Conservation (phyloP, 768 basidiomycete species). For the Hericium coralloides region DNA sequence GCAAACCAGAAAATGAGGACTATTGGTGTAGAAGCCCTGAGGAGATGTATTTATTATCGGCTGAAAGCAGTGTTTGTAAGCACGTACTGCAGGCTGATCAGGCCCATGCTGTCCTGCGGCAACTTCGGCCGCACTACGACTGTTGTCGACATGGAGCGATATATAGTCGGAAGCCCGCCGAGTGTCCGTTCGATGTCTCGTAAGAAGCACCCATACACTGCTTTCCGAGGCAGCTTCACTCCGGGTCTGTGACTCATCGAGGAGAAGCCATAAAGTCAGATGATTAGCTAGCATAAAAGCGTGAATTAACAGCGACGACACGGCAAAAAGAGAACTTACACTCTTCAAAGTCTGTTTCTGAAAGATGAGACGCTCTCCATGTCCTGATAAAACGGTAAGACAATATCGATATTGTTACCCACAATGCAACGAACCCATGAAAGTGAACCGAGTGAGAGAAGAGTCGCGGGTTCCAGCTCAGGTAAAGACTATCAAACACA, state of each 20-base stretch:
- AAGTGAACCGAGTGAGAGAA: slow-evolving; percentile 43
- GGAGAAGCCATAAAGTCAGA: slow-evolving; percentile 33
- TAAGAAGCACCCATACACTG: slow-evolving; percentile 77
- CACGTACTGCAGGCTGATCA: slow-evolving; percentile 1
- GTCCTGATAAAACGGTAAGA: slow-evolving; percentile 14
- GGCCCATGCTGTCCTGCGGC: neutral
- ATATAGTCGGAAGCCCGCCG: slow-evolving; percentile 57
- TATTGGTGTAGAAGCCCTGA: slow-evolving; percentile 12
- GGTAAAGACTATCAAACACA: slow-evolving; percentile 70
- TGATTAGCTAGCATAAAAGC: slow-evolving; percentile 23
- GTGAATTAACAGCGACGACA: no score
- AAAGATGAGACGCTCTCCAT: slow-evolving; percentile 21
- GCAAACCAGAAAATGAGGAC: slow-evolving; percentile 11
- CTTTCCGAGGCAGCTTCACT: neutral
- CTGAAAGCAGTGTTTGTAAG: neutral
- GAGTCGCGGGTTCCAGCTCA: slow-evolving; percentile 76
- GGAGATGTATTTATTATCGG: neutral
- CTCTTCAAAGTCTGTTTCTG: slow-evolving; percentile 17
- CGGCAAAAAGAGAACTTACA: slow-evolving; percentile 16
- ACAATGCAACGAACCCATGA: slow-evolving; percentile 54
- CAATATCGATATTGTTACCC: neutral
- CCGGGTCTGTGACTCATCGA: slow-evolving; percentile 14
- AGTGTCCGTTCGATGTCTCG: slow-evolving; percentile 63
- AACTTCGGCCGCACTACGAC: slow-evolving; percentile 11
- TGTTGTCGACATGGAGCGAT: slow-evolving; percentile 46